A percentile compares a stretch with the other conserved stretches of the same genome.
phyloP scores from a whole-genome alignment of 805 yeast species.

The Zygoascus bituminiphila region DNA sequence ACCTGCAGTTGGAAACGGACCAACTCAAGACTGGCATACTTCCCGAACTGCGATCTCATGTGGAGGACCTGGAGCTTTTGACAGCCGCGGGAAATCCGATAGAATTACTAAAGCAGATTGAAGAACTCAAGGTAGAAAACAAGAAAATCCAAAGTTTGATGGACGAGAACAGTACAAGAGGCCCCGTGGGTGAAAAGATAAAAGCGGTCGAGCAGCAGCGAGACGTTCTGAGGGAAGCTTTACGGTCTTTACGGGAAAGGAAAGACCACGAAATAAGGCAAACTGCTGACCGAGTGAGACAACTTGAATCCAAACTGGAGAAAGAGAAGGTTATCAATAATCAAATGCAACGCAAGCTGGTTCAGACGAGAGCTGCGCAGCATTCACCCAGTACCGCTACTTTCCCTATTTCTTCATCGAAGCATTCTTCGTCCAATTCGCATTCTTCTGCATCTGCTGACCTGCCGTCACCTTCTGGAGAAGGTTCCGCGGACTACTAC shows the following conservation, averaged over 20 bases:
- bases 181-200: conserved; percentile 30
- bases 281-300: conserved; percentile 22
- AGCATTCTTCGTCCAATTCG: not conserved
- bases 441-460: not conserved
- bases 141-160: conserved; percentile 23
- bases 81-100: conserved; percentile 23
- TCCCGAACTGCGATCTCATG: conserved; percentile 20
- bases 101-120: conserved; percentile 25
- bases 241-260: conserved; percentile 33
- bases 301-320: conserved; percentile 23
- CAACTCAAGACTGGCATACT: conserved; percentile 19
- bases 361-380: conserved; percentile 13
- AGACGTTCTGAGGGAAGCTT: conserved; percentile 32
- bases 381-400: conserved; percentile 1
- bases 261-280: conserved; percentile 31
- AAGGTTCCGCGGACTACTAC: not conserved
- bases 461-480: conserved; percentile 5
- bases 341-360: conserved; percentile 22
- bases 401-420: conserved; percentile 1
- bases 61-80: conserved; percentile 19
- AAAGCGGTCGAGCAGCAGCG: conserved; percentile 29
- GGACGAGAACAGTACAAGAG: conserved; percentile 25
- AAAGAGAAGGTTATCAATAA: conserved; percentile 17
- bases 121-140: conserved; percentile 28
- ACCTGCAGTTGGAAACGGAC: conserved; percentile 19